Conservation (phyloP, 2,329 filamentous ascomycete genomes). For the Colletotrichum camelliae region DNA sequence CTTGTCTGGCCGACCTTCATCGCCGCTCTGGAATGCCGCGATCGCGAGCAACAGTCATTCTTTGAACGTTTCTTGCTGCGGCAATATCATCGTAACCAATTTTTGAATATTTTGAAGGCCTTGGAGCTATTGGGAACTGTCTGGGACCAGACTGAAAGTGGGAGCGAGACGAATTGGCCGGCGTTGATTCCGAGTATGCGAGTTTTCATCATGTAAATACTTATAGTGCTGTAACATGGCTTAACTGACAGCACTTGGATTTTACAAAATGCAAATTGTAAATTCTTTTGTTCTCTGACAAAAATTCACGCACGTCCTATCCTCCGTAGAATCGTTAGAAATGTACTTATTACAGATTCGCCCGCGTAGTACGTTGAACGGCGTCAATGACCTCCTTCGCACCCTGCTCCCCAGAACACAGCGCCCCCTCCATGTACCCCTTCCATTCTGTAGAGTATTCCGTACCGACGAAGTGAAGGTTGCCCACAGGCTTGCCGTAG, state of each 20-base stretch:
- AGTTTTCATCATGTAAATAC: constrained; percentile 3
- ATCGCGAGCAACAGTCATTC: not conserved
- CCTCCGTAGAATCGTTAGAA: not conserved
- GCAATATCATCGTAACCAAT: not conserved
- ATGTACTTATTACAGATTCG: not conserved
- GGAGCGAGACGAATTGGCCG: not conserved
- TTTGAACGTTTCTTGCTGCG: not conserved
- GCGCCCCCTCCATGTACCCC: constrained; percentile 57
- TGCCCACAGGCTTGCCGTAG: constrained; percentile 38
- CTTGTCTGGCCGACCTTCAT: constrained; percentile 14
- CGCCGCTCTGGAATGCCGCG: not conserved
- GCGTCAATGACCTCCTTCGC: constrained; percentile 43
- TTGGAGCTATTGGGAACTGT: not conserved
- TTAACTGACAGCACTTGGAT: not conserved
- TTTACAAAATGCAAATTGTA: not conserved
- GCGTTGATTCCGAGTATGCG: not conserved
- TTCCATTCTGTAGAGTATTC: constrained; percentile 54
- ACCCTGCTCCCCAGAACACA: constrained; percentile 45
- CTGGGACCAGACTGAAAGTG: not conserved
- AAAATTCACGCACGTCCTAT: not conserved
- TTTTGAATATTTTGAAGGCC: not conserved
- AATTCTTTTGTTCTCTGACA: rapidly evolving
- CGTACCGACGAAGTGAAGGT: constrained; percentile 55
- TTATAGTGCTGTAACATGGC: not conserved
- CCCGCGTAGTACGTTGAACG: not conserved